Conservation (phyloP, 805 yeast genomes). For the Zygosaccharomyces lentus region DNA sequence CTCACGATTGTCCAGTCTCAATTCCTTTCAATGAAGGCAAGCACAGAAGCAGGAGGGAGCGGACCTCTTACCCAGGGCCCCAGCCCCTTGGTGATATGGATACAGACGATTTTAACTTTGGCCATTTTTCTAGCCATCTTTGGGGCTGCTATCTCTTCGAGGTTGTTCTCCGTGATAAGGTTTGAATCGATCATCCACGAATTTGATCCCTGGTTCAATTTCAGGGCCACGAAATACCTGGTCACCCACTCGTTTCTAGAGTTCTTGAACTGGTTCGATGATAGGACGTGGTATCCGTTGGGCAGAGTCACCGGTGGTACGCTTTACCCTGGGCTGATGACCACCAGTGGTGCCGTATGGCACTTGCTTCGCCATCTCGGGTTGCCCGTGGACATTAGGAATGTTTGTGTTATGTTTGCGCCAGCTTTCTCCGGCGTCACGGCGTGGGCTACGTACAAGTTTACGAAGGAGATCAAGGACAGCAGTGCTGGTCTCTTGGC, state of each 20-base stretch:
- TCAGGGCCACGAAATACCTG: slow-evolving; percentile 89
- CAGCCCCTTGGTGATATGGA: slow-evolving; percentile 12
- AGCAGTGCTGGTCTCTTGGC: slow-evolving; percentile 85
- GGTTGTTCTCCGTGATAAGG: slow-evolving; percentile 93
- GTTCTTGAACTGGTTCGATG: slow-evolving; percentile 97
- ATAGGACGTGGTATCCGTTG: slow-evolving; percentile 97
- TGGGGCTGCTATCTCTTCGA: slow-evolving; percentile 86
- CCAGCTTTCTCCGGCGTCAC: slow-evolving; percentile 95
- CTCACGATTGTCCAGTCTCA: not conserved
- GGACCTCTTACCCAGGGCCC: not conserved
- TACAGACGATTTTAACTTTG: slow-evolving; percentile 44
- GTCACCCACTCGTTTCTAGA: slow-evolving; percentile 81
- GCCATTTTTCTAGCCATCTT: slow-evolving; percentile 72
- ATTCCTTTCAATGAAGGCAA: not conserved
- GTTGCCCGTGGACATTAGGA: slow-evolving; percentile 89
- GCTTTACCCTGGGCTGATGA: slow-evolving; percentile 96
- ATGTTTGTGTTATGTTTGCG: slow-evolving; percentile 91
- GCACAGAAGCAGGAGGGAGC: not conserved
- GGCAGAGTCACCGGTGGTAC: slow-evolving; percentile 99
- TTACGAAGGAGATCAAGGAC: slow-evolving; percentile 87
- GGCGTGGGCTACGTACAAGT: slow-evolving; percentile 80
- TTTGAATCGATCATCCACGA: slow-evolving; percentile 97
- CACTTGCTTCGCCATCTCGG: slow-evolving; percentile 59
- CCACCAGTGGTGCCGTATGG: slow-evolving; percentile 90
- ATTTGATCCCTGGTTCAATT: slow-evolving; percentile 96